A percentile compares a stretch with the other conserved stretches of the same genome.
phyloP scores from a whole-genome alignment of 2,329 filamentous ascomycete species.

The Trichoderma aggressivum region DNA sequence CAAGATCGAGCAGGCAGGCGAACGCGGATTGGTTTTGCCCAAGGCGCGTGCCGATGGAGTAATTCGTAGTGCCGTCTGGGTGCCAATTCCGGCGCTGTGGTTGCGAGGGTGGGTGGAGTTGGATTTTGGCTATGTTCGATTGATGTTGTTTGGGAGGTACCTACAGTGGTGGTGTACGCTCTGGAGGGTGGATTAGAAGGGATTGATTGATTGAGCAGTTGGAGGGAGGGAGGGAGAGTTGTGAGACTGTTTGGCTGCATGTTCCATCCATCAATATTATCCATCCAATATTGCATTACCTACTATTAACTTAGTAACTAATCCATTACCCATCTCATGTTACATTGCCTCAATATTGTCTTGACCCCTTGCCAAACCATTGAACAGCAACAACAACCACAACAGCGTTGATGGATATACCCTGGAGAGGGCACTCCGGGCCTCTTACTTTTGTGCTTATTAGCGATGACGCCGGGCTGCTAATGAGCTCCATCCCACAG shows the following conservation, averaged over 20 bases:
- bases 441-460: neutral
- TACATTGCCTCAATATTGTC: neutral
- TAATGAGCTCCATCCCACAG: neutral
- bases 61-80: neutral
- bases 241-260: neutral
- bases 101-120: conserved; percentile 10
- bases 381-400: neutral
- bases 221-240: neutral
- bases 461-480: neutral
- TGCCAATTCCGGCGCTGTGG: conserved; percentile 14
- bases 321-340: too few species aligned
- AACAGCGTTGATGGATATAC: neutral
- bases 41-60: conserved; percentile 6
- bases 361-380: neutral
- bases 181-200: neutral
- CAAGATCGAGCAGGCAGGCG: neutral
- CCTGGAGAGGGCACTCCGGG: neutral
- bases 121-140: too few species aligned
- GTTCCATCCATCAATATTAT: neutral
- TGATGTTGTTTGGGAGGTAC: neutral
- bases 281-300: neutral
- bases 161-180: too few species aligned
- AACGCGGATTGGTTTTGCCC: conserved; percentile 13
- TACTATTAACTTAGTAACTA: neutral
- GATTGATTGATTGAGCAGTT: neutral